phyloP scores from a whole-genome alignment of 495 filamentous ascomycete genomes.

The Glarea lozoyensis region DNA sequence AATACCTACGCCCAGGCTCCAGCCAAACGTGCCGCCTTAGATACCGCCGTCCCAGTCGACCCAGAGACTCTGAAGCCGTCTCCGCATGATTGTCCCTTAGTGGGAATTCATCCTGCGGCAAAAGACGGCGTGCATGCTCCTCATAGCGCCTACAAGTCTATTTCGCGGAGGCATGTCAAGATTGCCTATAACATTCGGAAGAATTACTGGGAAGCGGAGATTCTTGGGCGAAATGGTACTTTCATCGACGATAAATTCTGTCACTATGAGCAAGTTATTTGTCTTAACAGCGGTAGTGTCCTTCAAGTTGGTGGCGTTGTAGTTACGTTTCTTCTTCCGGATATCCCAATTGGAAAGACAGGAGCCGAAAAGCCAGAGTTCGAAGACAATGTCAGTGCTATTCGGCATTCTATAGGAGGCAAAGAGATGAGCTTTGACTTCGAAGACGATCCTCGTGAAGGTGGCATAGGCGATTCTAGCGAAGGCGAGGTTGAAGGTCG shows the following conservation, averaged over 20 bases:
- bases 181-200: constrained; percentile 72
- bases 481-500: no score
- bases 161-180: constrained; percentile 78
- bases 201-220: constrained; percentile 67
- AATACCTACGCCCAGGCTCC: constrained; percentile 19
- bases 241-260: constrained; percentile 72
- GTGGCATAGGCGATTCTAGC: constrained; percentile 39
- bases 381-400: constrained; percentile 23
- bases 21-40: constrained; percentile 40
- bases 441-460: constrained; percentile 48
- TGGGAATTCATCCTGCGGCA: constrained; percentile 79
- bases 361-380: constrained; percentile 46
- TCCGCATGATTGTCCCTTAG: constrained; percentile 59
- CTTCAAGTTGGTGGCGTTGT: constrained; percentile 75
- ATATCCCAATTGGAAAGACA: constrained; percentile 58
- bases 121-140: constrained; percentile 50
- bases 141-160: constrained; percentile 55
- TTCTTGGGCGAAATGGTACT: constrained; percentile 78
- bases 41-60: constrained; percentile 40
- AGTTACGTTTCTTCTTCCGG: constrained; percentile 66
- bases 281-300: constrained; percentile 60
- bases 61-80: constrained; percentile 41
- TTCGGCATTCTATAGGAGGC: constrained; percentile 41
- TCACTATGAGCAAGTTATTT: constrained; percentile 48
- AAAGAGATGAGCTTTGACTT: constrained; percentile 58